Evolutionary conservation across 495 filamentous ascomycete species (phyloP), one percentile per base, ranked within the genome.

Genomic region (Podospora fimiseda): DNA sequence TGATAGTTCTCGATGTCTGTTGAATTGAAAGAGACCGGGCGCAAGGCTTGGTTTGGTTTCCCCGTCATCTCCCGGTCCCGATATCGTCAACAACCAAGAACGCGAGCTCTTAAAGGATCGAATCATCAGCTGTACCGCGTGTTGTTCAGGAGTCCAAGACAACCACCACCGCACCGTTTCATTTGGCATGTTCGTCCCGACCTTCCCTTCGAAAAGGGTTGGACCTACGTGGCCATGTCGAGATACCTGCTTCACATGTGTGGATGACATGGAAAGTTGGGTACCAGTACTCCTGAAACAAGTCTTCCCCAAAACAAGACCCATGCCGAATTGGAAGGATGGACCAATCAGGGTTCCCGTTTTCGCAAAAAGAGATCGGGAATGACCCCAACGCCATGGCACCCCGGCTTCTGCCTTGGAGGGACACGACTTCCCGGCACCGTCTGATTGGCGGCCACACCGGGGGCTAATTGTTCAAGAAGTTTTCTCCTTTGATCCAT

Each of bases 201-300:
- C 42, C 22, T 13, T 24, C 20, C 39, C 27, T 33, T 33, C 11
- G 27, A 11, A 5, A 33, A 44, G n/a, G 42, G 18, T 44, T 22
- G 42, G 18, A n/a, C 23, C 18, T 19, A 41, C 39, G 16, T 33
- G 27, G 27, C 39, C 16, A 44, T 44, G 42, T 24, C 42, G 42
- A 44, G 42, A 44, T 44, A 44, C 42, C 42, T 44, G 20, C 22
- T 22, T 44, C 20, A 30, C 21, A 23, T 52, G 30, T 43, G 52
- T 38, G 52, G 56, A 39, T 41, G 51, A 40, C 45, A 42, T 24
- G 58, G 53, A 27, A 55, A 13, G 44, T 40, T 43, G 13, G 50
- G 60, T 60, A 60, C 51, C 18, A 19, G 52, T 58, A 59, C 59
- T 59, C 56, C 59, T 61, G 56, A 61, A 64, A 64, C 59, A 49